Conservation (phyloP, 1,284 basidiomycete species). For the Ustilago bromivora region DNA sequence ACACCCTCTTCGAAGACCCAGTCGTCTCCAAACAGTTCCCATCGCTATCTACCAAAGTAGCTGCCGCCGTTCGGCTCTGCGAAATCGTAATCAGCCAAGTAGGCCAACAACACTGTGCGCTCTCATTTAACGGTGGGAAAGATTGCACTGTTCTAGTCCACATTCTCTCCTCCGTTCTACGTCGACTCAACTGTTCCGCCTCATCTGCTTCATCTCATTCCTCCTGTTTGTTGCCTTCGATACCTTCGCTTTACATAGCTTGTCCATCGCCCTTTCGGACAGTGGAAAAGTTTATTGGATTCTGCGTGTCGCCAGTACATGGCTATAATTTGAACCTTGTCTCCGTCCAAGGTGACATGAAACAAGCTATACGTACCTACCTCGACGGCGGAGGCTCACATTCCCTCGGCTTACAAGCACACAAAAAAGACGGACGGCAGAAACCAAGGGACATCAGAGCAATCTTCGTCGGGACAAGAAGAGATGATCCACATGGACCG, state of each 20-base stretch:
- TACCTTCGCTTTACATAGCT: slow-evolving; percentile 88
- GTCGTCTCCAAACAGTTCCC: slow-evolving; percentile 34
- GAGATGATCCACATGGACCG: slow-evolving; percentile 86
- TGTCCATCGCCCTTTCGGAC: slow-evolving; percentile 86
- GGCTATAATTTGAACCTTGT: slow-evolving; percentile 86
- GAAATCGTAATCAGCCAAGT: slow-evolving; percentile 60
- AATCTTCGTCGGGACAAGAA: slow-evolving; percentile 88
- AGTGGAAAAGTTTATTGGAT: slow-evolving; percentile 85
- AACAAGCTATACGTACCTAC: slow-evolving; percentile 81
- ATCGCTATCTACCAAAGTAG: slow-evolving; percentile 43
- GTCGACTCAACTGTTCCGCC: slow-evolving; percentile 70
- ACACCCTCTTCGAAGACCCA: slow-evolving; percentile 57
- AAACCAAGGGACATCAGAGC: slow-evolving; percentile 74
- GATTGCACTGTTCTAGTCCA: slow-evolving; percentile 94
- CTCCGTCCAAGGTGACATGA: slow-evolving; percentile 84
- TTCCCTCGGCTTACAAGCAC: slow-evolving; percentile 8
- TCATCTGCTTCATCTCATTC: slow-evolving; percentile 24
- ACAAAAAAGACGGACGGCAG: background rate
- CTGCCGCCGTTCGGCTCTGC: slow-evolving; percentile 51
- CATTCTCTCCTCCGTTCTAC: slow-evolving; percentile 79
- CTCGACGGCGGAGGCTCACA: slow-evolving; percentile 71
- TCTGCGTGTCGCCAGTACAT: slow-evolving; percentile 71
- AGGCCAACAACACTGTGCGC: slow-evolving; percentile 55
- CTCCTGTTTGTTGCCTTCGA: slow-evolving; percentile 70
- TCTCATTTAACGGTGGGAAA: slow-evolving; percentile 98